Conservation (phyloP, 495 filamentous ascomycete species). For the Cladorrhinum samala region DNA sequence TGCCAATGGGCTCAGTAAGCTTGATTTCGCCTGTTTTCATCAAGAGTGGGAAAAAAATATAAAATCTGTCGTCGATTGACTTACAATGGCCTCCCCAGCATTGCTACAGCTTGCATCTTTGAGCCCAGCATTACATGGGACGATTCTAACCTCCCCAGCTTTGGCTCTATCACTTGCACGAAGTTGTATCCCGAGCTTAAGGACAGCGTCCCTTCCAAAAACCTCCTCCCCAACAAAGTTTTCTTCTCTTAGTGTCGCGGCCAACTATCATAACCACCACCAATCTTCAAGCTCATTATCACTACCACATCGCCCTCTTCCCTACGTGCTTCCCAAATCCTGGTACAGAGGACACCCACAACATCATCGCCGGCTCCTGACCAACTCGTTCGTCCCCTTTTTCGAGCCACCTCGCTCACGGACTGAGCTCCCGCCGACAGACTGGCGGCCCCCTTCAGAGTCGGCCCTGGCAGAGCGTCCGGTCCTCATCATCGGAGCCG, state of each 20-base stretch:
- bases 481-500: conserved; percentile 34
- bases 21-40: too few species aligned
- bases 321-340: neutral
- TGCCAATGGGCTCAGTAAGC: too few species aligned
- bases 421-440: neutral
- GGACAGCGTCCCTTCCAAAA: neutral
- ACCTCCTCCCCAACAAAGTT: neutral
- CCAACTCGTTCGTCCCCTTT: neutral
- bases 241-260: neutral
- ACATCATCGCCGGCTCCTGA: neutral
- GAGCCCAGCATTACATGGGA: neutral
- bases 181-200: neutral
- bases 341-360: neutral
- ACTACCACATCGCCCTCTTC: conserved; percentile 3
- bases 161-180: neutral
- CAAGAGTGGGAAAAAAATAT: too few species aligned
- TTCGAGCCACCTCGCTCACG: neutral
- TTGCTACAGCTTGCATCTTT: neutral
- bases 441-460: conserved; percentile 24
- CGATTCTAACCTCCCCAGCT: too few species aligned
- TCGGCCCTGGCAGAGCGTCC: conserved; percentile 27
- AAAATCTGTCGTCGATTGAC: too few species aligned
- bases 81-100: too few species aligned
- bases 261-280: too few species aligned
- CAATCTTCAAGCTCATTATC: too few species aligned